Conservation (phyloP, 1,284 basidiomycete genomes). For the Pholiota adiposa region DNA sequence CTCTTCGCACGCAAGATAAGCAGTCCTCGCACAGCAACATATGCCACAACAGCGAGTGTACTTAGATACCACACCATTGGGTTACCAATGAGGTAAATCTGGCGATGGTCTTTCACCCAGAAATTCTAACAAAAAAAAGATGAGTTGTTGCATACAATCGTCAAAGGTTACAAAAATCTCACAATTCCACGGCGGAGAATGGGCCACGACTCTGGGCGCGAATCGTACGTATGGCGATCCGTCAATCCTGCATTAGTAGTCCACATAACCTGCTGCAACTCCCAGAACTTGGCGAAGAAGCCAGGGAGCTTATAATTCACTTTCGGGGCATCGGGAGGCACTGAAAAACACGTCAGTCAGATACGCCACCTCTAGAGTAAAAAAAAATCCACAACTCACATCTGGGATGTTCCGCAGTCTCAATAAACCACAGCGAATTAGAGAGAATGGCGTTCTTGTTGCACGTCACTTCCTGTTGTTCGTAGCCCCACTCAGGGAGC, state of each 20-base stretch:
- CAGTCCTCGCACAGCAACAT: conserved; percentile 72
- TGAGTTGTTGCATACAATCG: background rate
- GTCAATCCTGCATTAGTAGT: conserved; percentile 96
- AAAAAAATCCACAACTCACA: conserved; percentile 52
- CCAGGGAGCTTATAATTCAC: conserved; percentile 89
- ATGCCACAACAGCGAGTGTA: conserved; percentile 71
- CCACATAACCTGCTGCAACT: conserved; percentile 97
- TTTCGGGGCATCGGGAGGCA: conserved; percentile 70
- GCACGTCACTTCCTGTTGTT: conserved; percentile 98
- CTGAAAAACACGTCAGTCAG: conserved; percentile 44
- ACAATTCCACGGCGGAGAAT: conserved; percentile 90
- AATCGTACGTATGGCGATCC: conserved; percentile 94
- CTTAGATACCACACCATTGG: conserved; percentile 92
- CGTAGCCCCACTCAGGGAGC: conserved; percentile 96
- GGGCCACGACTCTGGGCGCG: conserved; percentile 91
- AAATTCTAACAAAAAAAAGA: conserved; percentile 71
- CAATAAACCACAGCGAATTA: conserved; percentile 95
- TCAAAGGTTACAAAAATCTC: conserved; percentile 38
- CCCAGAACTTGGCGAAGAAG: conserved; percentile 90
- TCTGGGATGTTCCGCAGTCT: conserved; percentile 81
- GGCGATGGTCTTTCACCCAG: conserved; percentile 96
- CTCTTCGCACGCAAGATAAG: conserved; percentile 90
- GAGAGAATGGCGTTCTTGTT: conserved; percentile 93
- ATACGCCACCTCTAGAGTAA: background rate
- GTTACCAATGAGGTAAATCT: conserved; percentile 96